Evolutionary conservation across 2,329 filamentous ascomycete genomes (phyloP).

Genomic region (Huntiella omanensis): DNA sequence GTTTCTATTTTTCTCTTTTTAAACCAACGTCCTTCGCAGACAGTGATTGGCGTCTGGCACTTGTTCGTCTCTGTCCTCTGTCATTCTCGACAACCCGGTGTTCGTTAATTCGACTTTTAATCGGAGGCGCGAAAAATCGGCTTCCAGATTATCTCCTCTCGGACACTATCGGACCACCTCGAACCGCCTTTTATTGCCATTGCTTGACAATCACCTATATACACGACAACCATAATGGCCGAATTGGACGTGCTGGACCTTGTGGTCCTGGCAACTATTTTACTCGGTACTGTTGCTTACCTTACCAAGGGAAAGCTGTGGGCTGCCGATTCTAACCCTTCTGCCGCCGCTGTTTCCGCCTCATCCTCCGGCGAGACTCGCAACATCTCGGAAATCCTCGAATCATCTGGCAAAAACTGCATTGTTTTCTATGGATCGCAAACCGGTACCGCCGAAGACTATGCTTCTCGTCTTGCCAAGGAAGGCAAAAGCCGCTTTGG

Average conservation of each 20-base stretch:
- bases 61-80: no score
- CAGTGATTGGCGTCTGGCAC: no score
- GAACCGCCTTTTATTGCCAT: not conserved
- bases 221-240: constrained; percentile 45
- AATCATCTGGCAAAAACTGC: constrained; percentile 90
- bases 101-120: not conserved
- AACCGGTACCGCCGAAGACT: constrained; percentile 95
- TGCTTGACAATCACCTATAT: not conserved
- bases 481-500: constrained; percentile 94
- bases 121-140: not conserved
- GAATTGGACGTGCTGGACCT: constrained; percentile 93
- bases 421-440: constrained; percentile 98
- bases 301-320: constrained; percentile 96
- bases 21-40: no score
- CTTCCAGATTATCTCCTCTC: not conserved
- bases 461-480: constrained; percentile 88
- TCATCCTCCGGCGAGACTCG: constrained; percentile 68
- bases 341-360: constrained; percentile 52
- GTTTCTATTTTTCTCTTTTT: no score
- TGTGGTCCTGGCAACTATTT: constrained; percentile 67
- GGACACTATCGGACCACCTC: not conserved
- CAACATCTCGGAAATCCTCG: constrained; percentile 90
- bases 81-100: no score
- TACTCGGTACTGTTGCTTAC: constrained; percentile 79
- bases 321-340: constrained; percentile 76